phyloP scores from a whole-genome alignment of 371 early-diverging fungal genomes.

The Entomophthora muscae region DNA sequence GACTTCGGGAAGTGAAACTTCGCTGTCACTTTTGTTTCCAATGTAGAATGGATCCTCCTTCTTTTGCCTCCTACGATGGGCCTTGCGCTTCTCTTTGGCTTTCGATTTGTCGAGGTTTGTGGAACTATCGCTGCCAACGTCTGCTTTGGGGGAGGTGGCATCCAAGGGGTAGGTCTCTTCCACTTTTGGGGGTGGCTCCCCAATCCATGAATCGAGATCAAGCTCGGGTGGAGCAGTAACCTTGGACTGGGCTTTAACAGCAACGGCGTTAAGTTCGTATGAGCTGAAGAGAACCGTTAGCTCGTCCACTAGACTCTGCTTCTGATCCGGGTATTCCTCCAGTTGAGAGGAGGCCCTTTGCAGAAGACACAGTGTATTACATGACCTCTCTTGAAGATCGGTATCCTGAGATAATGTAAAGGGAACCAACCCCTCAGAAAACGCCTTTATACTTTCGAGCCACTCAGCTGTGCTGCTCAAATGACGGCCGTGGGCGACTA shows the following conservation, averaged over 20 bases:
- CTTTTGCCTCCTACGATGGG: constrained; percentile 33
- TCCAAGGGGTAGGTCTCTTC: constrained; percentile 10
- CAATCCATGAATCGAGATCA: constrained; percentile 68
- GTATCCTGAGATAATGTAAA: constrained; percentile 26
- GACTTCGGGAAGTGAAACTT: constrained; percentile 34
- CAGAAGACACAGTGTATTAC: background rate
- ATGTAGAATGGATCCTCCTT: constrained; percentile 65
- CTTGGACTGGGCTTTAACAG: constrained; percentile 76
- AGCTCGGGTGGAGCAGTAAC: constrained; percentile 79
- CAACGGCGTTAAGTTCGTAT: constrained; percentile 82
- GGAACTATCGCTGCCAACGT: constrained; percentile 12
- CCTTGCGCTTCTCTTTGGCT: constrained; percentile 24
- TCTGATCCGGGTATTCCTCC: background rate
- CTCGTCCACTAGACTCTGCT: constrained; percentile 12
- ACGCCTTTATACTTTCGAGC: background rate
- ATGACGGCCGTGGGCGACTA: constrained; percentile 39
- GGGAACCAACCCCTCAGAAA: constrained; percentile 7
- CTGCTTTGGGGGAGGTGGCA: constrained; percentile 1
- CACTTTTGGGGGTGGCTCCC: constrained; percentile 43
- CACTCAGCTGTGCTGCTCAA: constrained; percentile 13
- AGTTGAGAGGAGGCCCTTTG: background rate
- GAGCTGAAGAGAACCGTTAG: constrained; percentile 44
- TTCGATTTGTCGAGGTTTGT: constrained; percentile 3
- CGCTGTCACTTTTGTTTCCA: constrained; percentile 13
- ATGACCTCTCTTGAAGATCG: constrained; percentile 60